Conservation (phyloP, 2,329 filamentous ascomycete species). For the Spiromastix sp. region DNA sequence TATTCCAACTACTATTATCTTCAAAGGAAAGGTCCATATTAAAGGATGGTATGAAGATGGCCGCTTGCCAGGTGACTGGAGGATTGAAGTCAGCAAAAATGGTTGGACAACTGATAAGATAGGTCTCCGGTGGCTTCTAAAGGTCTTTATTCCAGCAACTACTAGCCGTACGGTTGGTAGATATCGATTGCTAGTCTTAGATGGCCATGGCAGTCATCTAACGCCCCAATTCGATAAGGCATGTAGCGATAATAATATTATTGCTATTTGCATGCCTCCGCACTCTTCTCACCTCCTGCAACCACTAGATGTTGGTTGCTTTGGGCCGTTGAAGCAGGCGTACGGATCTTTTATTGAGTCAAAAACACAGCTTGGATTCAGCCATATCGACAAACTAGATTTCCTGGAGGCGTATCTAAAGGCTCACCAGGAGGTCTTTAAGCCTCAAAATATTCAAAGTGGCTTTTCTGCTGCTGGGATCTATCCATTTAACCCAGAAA, state of each 20-base stretch:
- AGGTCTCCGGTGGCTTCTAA: constrained; percentile 3
- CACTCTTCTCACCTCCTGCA: neutral
- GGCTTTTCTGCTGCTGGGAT: too few species aligned
- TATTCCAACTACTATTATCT: neutral
- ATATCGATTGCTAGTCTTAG: constrained; percentile 3
- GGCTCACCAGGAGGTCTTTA: too few species aligned
- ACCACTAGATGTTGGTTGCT: neutral
- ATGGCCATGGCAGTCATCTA: constrained; percentile 3
- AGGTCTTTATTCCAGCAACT: neutral
- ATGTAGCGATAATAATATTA: constrained; percentile 5
- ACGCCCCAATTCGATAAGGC: constrained; percentile 1
- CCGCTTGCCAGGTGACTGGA: neutral
- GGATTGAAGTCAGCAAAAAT: constrained; percentile 1
- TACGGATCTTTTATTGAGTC: neutral
- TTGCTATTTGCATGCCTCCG: constrained; percentile 6
- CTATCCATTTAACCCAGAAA: too few species aligned
- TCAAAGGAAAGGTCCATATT: neutral
- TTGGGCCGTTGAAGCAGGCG: neutral
- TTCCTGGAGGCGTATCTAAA: too few species aligned
- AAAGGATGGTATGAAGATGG: neutral
- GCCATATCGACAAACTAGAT: neutral
- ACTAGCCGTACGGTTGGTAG: neutral
- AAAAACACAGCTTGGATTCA: neutral
- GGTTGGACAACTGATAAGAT: constrained; percentile 5
- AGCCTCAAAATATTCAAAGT: too few species aligned